Evolutionary conservation across 169 alveolate species (phyloP), one percentile per base, ranked within the genome.

Genomic region (Plasmodium reichenowi): DNA sequence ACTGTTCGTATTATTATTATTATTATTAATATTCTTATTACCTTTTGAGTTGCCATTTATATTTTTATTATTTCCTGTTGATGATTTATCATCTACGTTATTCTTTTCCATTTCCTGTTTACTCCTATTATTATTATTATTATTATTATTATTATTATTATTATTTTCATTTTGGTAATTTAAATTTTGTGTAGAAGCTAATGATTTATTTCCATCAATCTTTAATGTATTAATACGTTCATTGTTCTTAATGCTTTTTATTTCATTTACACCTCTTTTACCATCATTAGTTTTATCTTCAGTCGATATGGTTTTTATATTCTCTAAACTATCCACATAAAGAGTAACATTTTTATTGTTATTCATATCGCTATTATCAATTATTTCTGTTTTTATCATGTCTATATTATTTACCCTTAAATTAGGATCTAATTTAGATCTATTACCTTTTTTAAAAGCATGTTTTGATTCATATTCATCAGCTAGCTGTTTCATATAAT

Each of bases 391-490:
- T n/a, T n/a, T 52, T 12, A 52, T 52, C n/a, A n/a, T 52, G 8
- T 52, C 22, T 52, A 1, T 4, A 52, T 52, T 9, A 6, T 52
- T 52, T 3, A 60, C 22, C 47, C 47, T 60, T 20, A 60, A 17
- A 20, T 29, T 60, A 13, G 15, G 15, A n/a, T 32, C 72, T 20
- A 48, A 38, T 20, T 56, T 76, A 10, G 45, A 43, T 13, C 38
- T 67, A 24, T 60, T 52, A 20, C 26, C 20, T 60, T 12, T 72
- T n/a, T 45, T 50, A 12, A 76, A 3, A 26, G 89, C 71, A 64
- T 85, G 78, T 24, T 72, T 85, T 2, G 92, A 85, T 47, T 85
- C 72, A 75, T 85, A 85, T 45, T 85, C 92, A 7, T 85, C 92
- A n/a, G 50, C 43, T 26, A 85, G 24, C 66, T 85, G 85, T 50